Conservation (phyloP, 31 red algal species). For the Odonthalia washingtoniensis region DNA sequence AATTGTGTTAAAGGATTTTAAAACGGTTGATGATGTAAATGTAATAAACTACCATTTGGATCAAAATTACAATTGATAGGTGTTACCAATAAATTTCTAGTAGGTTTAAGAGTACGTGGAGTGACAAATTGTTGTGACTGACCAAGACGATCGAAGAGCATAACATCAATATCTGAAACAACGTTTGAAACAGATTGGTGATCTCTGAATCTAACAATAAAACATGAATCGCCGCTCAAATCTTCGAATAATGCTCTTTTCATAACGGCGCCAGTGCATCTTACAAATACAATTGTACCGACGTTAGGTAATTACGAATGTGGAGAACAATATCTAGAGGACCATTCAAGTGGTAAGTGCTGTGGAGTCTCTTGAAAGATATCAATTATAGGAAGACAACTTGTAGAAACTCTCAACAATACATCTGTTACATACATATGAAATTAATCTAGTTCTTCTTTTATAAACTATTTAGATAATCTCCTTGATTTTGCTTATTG, state of each 20-base stretch:
- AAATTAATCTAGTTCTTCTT: slow-evolving; percentile 53
- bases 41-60: no score
- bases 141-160: slow-evolving; percentile 32
- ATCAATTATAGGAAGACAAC: slow-evolving; percentile 24
- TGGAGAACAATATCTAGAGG: slow-evolving; percentile 51
- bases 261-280: background rate
- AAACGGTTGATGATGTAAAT: no score
- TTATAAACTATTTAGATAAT: slow-evolving; percentile 59
- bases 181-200: no score
- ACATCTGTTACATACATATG: slow-evolving; percentile 54
- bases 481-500: slow-evolving; percentile 56
- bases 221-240: background rate
- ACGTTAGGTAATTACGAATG: slow-evolving; percentile 37
- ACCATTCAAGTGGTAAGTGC: slow-evolving; percentile 57
- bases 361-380: slow-evolving; percentile 50
- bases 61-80: background rate
- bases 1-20: no score
- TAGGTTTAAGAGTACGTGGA: background rate
- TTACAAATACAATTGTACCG: slow-evolving; percentile 51
- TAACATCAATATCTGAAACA: slow-evolving; percentile 70
- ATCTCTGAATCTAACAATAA: background rate
- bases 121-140: no score
- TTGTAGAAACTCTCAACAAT: slow-evolving; percentile 36
- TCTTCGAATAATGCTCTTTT: background rate
- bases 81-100: no score